A percentile compares a stretch with the other conserved stretches of the same genome.
phyloP scores from a whole-genome alignment of 345 rosid species.

The Salix suchowensis region DNA sequence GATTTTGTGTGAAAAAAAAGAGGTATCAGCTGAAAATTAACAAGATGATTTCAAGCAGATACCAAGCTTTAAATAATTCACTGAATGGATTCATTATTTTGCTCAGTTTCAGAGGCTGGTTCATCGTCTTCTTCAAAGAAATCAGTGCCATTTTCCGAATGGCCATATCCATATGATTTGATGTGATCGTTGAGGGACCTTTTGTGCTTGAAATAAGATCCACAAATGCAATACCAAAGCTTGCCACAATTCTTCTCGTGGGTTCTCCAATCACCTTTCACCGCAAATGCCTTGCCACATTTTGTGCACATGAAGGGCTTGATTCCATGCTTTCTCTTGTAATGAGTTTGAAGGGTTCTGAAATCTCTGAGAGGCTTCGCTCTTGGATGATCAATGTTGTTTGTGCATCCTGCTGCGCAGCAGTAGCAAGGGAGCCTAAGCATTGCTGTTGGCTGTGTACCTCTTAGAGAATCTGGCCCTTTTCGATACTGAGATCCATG shows the following conservation, averaged over 20 bases:
- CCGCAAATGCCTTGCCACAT: conserved; percentile 93
- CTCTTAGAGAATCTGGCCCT: conserved; percentile 91
- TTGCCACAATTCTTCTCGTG: conserved; percentile 98
- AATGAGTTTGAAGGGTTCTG: conserved; percentile 97
- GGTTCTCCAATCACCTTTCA: conserved; percentile 97
- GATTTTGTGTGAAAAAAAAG: conserved; percentile 6
- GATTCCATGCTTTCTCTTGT: conserved; percentile 89
- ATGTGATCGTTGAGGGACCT: conserved; percentile 93
- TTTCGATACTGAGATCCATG: conserved; percentile 96
- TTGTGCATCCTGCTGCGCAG: conserved; percentile 90
- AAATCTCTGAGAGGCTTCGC: conserved; percentile 89
- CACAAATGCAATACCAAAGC: conserved; percentile 93
- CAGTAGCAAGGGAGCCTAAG: conserved; percentile 90
- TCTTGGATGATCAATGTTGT: conserved; percentile 92
- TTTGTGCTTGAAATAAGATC: conserved; percentile 95
- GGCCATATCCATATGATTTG: conserved; percentile 78
- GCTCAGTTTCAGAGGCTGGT: conserved; percentile 69
- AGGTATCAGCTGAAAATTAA: background rate
- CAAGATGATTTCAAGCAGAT: background rate
- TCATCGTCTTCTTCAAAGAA: conserved; percentile 66
- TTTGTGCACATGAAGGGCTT: conserved; percentile 92
- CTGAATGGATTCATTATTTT: conserved; percentile 42
- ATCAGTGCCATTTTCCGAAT: conserved; percentile 64
- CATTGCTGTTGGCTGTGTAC: conserved; percentile 97
- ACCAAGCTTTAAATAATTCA: conserved; percentile 3